phyloP scores from a whole-genome alignment of 805 yeast genomes.

The Suhomyces sp. region DNA sequence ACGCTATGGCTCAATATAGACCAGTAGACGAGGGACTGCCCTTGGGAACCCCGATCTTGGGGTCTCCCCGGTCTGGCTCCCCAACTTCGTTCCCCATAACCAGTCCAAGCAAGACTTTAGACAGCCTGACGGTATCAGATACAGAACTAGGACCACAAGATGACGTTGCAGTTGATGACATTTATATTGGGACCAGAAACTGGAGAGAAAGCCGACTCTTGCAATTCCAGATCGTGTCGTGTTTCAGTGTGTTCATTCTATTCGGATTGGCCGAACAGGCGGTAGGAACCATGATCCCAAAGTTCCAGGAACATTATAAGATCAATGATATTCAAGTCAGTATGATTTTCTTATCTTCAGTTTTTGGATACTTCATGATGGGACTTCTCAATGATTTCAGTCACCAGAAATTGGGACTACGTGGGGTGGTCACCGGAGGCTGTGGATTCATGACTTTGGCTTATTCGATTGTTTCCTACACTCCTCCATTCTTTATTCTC shows the following conservation, averaged over 20 bases:
- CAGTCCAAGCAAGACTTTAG: too few relatives aligned
- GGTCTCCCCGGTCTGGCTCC: too few relatives aligned
- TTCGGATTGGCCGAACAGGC: conserved; percentile 63
- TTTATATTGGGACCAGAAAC: conserved; percentile 37
- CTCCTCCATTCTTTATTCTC: conserved; percentile 43
- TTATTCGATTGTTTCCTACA: conserved; percentile 38
- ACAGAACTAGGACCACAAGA: too few relatives aligned
- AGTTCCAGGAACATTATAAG: conserved; percentile 45
- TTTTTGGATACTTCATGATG: conserved; percentile 54
- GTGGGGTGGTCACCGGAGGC: conserved; percentile 44
- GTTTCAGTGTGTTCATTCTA: conserved; percentile 41
- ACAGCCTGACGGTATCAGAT: too few relatives aligned
- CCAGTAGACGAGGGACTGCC: too few relatives aligned
- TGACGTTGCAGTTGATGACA: too few relatives aligned
- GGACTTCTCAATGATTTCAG: conserved; percentile 48
- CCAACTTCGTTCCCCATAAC: too few relatives aligned
- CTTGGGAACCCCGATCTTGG: too few relatives aligned
- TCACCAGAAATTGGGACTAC: conserved; percentile 47
- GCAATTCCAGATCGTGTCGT: conserved; percentile 42
- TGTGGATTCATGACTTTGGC: conserved; percentile 32
- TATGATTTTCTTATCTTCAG: conserved; percentile 50
- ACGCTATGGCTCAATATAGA: too few relatives aligned
- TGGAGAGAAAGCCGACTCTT: conserved; percentile 37
- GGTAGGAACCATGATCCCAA: conserved; percentile 58
- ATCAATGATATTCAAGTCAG: conserved; percentile 51